A percentile compares a stretch with the other conserved stretches of the same genome.
Evolutionary conservation across 345 rosid genomes (phyloP).

Genomic region (Euphorbia peplus): DNA sequence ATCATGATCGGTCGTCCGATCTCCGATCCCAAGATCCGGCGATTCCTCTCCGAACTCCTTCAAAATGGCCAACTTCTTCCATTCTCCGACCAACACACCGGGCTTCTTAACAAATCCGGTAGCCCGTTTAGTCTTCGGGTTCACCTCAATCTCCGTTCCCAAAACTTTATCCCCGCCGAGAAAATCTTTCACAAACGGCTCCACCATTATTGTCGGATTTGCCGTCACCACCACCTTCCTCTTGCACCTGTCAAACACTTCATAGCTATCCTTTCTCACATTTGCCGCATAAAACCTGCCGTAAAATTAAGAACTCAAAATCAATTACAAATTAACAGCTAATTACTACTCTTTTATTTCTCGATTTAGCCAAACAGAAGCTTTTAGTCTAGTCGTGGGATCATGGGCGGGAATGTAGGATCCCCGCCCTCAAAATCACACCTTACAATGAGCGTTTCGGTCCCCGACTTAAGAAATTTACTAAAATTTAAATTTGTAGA

Average conservation of each 20-base stretch:
- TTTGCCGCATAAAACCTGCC: slow-evolving; percentile 84
- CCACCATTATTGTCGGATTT: slow-evolving; percentile 86
- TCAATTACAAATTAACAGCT: not conserved
- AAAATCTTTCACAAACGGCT: slow-evolving; percentile 83
- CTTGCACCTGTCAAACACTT: slow-evolving; percentile 76
- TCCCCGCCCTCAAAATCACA: too few relatives aligned
- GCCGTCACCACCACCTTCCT: slow-evolving; percentile 96
- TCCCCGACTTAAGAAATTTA: too few relatives aligned
- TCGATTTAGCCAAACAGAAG: not conserved
- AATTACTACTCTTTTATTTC: not conserved
- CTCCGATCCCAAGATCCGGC: slow-evolving; percentile 83
- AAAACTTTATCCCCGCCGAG: slow-evolving; percentile 85
- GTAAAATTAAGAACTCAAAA: not conserved
- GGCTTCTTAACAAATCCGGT: slow-evolving; percentile 89
- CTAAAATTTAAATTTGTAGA: too few relatives aligned
- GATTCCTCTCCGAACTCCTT: slow-evolving; percentile 66
- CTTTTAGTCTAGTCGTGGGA: too few relatives aligned
- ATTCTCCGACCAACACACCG: slow-evolving; percentile 70
- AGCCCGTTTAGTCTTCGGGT: slow-evolving; percentile 66
- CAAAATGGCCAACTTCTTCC: slow-evolving; percentile 63
- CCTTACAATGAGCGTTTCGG: too few relatives aligned
- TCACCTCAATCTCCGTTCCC: slow-evolving; percentile 93
- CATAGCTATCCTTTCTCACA: slow-evolving; percentile 77
- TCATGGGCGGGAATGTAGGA: too few relatives aligned
- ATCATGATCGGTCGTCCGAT: slow-evolving; percentile 75